phyloP scores from a whole-genome alignment of 2,329 filamentous ascomycete genomes.

The Orbilia quercus region DNA sequence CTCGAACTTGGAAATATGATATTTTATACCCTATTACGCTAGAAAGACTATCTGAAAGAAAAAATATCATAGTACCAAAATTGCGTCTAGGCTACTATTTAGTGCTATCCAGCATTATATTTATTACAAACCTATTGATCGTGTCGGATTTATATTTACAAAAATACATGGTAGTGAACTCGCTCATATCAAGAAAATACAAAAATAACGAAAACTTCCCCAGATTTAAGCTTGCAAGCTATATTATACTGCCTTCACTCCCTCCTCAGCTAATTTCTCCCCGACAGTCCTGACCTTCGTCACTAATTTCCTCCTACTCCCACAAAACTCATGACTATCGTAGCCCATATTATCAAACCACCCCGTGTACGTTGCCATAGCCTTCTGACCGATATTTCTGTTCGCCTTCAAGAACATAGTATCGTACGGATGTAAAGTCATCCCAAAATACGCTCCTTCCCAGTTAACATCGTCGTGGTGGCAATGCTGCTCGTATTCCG shows the following conservation, averaged over 20 bases:
- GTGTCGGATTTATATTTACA: too few relatives aligned
- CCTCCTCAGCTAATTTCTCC: slow-evolving; percentile 1
- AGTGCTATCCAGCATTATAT: too few relatives aligned
- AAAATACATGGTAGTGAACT: too few relatives aligned
- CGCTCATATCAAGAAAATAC: too few relatives aligned
- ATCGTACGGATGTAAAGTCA: slow-evolving; percentile 12
- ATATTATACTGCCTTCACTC: not conserved
- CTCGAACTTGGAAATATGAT: too few relatives aligned
- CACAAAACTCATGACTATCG: slow-evolving; percentile 20
- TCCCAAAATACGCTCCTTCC: slow-evolving; percentile 10
- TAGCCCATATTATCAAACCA: slow-evolving; percentile 20
- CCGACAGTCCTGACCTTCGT: not conserved
- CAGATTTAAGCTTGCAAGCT: too few relatives aligned
- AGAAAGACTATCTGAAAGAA: too few relatives aligned
- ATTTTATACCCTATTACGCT: too few relatives aligned
- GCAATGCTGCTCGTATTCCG: slow-evolving; percentile 5
- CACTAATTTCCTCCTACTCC: slow-evolving; percentile 1
- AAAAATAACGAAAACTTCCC: too few relatives aligned
- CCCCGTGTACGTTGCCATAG: not conserved
- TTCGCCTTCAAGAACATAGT: slow-evolving; percentile 22
- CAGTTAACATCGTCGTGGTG: slow-evolving; percentile 20
- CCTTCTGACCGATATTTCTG: not conserved
- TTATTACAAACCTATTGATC: too few relatives aligned
- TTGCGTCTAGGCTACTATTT: too few relatives aligned
- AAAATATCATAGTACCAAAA: too few relatives aligned